Evolutionary conservation across 129 eudicot species (phyloP), one percentile per base, ranked within the genome.

Genomic region (Tagetes patula): DNA sequence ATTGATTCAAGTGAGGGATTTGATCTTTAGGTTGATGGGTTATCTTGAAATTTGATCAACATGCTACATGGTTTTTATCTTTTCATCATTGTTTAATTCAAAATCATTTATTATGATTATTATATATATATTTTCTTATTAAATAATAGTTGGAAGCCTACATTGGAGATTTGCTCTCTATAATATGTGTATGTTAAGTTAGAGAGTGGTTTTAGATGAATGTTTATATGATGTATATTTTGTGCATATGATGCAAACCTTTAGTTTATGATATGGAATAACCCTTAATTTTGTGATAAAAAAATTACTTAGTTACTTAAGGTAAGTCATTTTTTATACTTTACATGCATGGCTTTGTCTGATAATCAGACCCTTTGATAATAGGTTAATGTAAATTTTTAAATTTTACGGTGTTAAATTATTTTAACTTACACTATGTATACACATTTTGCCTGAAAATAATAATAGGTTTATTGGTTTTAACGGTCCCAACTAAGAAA

Each of bases 1-100:
- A 64, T 74, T 84, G 84, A 82, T 84, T 72, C 69, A 86, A 75
- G 87, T 88, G 39, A 80, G 93, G 81, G 81, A 91, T 77, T 79
- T 89, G 6, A 79, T 91, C 40, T 86, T 88, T 34, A 82, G 90
- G 73, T 43, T 88, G 78, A 88, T 95, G 3, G 96, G 92, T 2
- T 91, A 82, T 69, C 81, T 91, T 33, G 97, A 91, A 82, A 77
- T 79, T 64, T 91, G 60, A 70, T 45, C 2, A 2, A 7, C 40
- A 60, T 33, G 31, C 8, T n/a, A 20, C 27, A 20, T 20, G 59
- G 5, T 38, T 40, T 39, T 75, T 8, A 27, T 3, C 49, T 47
- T 34, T 47, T 14, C 43, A 42, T 47, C 52, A 47, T 47, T 10
- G 13, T 47, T 8, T 47, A 47, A 62, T 11, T 37, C 55, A 34